phyloP scores from a whole-genome alignment of 2,329 filamentous ascomycete genomes.

The Mariannaea elegans region DNA sequence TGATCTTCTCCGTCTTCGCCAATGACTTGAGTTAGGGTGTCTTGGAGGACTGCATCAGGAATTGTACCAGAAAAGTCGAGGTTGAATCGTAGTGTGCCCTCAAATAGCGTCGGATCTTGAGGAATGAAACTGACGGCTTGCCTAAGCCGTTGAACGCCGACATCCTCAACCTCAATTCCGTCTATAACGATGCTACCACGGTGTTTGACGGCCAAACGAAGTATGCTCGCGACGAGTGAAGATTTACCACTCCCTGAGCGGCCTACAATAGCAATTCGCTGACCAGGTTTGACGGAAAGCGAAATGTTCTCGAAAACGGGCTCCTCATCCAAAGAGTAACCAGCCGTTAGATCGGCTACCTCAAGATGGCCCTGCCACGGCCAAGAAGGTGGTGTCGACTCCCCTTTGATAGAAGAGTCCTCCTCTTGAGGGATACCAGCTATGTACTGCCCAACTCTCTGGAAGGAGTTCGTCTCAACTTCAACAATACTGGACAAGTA shows the following conservation, averaged over 20 bases:
- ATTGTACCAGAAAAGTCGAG: constrained; percentile 54
- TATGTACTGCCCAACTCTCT: constrained; percentile 9
- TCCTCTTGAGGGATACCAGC: constrained; percentile 2
- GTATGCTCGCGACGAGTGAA: constrained; percentile 63
- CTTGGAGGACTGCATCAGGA: not conserved
- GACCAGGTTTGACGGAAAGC: not conserved
- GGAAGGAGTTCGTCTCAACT: constrained; percentile 17
- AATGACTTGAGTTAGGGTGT: not conserved
- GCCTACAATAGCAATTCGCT: constrained; percentile 66
- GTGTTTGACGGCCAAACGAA: not conserved
- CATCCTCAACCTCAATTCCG: constrained; percentile 36
- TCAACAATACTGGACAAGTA: constrained; percentile 12
- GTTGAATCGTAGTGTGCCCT: constrained; percentile 65
- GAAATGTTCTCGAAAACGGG: constrained; percentile 2
- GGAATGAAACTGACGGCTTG: constrained; percentile 66
- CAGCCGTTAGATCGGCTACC: constrained; percentile 1
- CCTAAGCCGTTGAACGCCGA: constrained; percentile 59
- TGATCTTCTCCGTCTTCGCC: not conserved
- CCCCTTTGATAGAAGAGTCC: not conserved
- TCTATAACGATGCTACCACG: not conserved
- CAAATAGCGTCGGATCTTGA: constrained; percentile 69
- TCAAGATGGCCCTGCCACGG: not conserved
- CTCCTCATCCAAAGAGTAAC: constrained; percentile 1
- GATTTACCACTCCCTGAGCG: constrained; percentile 82
- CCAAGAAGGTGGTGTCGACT: not conserved